phyloP scores from a whole-genome alignment of 441 rosid genomes.

The Corymbia citriodora region DNA sequence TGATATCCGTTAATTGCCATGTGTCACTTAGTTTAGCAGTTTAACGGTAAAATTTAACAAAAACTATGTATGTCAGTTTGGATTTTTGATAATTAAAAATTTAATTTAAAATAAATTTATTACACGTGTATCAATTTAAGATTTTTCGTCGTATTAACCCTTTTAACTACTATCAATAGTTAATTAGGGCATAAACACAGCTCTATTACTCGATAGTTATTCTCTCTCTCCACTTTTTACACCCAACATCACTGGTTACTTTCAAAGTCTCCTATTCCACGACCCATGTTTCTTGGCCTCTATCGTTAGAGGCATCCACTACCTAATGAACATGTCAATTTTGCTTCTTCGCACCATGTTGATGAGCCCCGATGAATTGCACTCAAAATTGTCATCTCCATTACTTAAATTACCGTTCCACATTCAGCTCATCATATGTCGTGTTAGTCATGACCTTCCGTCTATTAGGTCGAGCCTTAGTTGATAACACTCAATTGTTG shows the following conservation, averaged over 20 bases:
- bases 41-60: too few relatives aligned
- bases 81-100: too few relatives aligned
- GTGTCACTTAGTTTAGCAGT: too few relatives aligned
- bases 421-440: background rate
- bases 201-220: too few relatives aligned
- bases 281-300: background rate
- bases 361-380: rapidly evolving
- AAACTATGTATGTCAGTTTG: too few relatives aligned
- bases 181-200: background rate
- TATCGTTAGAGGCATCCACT: background rate
- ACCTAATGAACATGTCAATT: rapidly evolving
- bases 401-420: background rate
- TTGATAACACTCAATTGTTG: rapidly evolving
- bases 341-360: background rate
- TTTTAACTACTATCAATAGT: background rate
- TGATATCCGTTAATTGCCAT: too few relatives aligned
- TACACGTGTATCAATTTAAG: too few relatives aligned
- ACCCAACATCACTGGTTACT: background rate
- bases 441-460: background rate
- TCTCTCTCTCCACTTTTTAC: too few relatives aligned
- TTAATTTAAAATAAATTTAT: too few relatives aligned
- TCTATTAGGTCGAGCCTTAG: background rate
- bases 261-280: background rate
- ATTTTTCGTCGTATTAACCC: too few relatives aligned
- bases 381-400: rapidly evolving